Evolutionary conservation across 2,329 filamentous ascomycete species (phyloP).

Genomic region (Pseudocercospora musae): DNA sequence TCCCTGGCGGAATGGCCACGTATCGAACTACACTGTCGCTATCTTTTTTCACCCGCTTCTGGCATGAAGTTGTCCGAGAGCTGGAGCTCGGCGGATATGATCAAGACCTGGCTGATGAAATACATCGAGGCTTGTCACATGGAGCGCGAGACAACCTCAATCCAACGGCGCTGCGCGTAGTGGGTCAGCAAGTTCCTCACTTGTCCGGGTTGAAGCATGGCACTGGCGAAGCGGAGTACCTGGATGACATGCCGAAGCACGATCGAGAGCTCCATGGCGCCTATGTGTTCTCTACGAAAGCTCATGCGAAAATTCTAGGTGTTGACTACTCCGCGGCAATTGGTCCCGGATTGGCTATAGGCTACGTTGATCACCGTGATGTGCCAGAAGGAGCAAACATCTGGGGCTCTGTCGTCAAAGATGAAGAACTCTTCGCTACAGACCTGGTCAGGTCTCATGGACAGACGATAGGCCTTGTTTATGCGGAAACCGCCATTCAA

Average conservation of each 20-base stretch:
- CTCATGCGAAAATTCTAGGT: neutral
- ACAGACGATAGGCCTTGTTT: neutral
- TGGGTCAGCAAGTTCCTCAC: constrained; percentile 70
- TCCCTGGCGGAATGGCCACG: neutral
- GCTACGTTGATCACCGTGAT: neutral
- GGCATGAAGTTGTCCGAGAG: neutral
- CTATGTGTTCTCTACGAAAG: neutral
- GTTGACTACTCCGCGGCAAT: neutral
- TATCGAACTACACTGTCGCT: neutral
- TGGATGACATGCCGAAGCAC: neutral
- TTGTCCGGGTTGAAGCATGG: constrained; percentile 68
- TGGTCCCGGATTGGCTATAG: neutral
- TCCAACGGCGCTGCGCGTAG: constrained; percentile 88
- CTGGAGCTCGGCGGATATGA: neutral
- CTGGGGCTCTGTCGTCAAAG: neutral
- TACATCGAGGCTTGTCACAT: constrained; percentile 78
- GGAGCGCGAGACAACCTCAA: constrained; percentile 87
- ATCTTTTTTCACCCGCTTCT: neutral
- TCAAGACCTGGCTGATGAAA: neutral
- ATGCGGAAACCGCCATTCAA: neutral
- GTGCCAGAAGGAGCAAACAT: neutral
- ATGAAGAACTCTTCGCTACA: neutral
- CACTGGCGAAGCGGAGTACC: neutral
- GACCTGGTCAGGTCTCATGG: neutral
- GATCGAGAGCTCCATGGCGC: neutral